phyloP scores from a whole-genome alignment of 352 stramenopile species.

The Phytopythium delawarense region DNA sequence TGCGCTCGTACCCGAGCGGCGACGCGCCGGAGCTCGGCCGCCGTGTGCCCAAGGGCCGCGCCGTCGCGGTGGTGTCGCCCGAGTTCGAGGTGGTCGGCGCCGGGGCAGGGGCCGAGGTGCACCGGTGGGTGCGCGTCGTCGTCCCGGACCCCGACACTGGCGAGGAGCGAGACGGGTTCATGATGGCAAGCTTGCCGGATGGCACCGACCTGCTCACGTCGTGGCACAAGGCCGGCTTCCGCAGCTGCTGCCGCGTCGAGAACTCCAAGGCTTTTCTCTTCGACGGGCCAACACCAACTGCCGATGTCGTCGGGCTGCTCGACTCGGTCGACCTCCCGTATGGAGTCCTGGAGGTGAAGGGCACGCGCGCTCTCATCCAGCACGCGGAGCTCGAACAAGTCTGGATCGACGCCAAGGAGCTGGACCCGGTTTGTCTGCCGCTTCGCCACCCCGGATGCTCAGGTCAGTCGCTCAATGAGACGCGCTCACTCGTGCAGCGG shows the following conservation, averaged over 20 bases:
- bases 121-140: slow-evolving; percentile 53
- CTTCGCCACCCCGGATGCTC: slow-evolving; percentile 39
- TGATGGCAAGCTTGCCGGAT: slow-evolving; percentile 50
- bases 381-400: slow-evolving; percentile 39
- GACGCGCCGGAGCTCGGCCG: slow-evolving; percentile 30
- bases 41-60: slow-evolving; percentile 44
- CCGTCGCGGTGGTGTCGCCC: slow-evolving; percentile 28
- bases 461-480: slow-evolving; percentile 25
- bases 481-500: neutral
- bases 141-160: slow-evolving; percentile 26
- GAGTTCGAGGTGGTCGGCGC: slow-evolving; percentile 28
- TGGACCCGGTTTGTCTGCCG: slow-evolving; percentile 41
- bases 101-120: slow-evolving; percentile 2
- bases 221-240: slow-evolving; percentile 46
- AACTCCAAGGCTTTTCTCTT: slow-evolving; percentile 33
- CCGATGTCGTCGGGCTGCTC: slow-evolving; percentile 28
- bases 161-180: slow-evolving; percentile 32
- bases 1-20: slow-evolving; percentile 50
- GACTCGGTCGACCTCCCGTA: slow-evolving; percentile 37
- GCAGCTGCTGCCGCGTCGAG: slow-evolving; percentile 37
- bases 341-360: slow-evolving; percentile 30
- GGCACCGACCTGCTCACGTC: slow-evolving; percentile 37
- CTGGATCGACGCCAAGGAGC: slow-evolving; percentile 50
- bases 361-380: slow-evolving; percentile 26
- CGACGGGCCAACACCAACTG: slow-evolving; percentile 21